These are phyloP conservation scores for Thielaviopsis cerberus DNA, from an alignment of 2,329 filamentous ascomycete species.

Conservation along the genomic window DNA sequence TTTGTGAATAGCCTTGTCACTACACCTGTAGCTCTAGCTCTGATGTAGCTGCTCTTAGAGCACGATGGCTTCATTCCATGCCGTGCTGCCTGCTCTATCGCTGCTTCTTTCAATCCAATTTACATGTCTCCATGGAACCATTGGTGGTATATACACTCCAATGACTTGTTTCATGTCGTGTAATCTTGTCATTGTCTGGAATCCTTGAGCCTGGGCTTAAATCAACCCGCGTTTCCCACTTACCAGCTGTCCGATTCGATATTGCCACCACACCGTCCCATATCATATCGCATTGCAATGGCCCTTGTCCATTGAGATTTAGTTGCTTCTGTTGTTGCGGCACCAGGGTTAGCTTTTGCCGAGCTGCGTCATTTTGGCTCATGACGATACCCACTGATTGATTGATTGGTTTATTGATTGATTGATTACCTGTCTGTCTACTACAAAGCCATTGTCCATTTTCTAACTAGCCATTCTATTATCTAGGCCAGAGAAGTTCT, in stretches of 20 bases:
- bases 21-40: not conserved
- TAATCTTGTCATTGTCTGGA: not conserved
- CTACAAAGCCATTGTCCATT: not conserved
- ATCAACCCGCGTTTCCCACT: not conserved
- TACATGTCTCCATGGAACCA: not conserved
- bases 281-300: no score
- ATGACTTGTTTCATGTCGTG: not conserved
- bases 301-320: no score
- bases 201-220: not conserved
- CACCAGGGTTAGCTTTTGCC: not conserved
- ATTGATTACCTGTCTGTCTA: not conserved
- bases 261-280: not conserved
- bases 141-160: not conserved
- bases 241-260: not conserved
- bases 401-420: not conserved
- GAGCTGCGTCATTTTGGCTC: not conserved
- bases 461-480: not conserved
- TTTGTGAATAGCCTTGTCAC: not conserved
- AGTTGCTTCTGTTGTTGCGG: not conserved
- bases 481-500: conserved; percentile 78
- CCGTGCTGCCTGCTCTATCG: not conserved
- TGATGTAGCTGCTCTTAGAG: not conserved
- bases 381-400: not conserved
- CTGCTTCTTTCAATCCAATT: not conserved
- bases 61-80: not conserved